Evolutionary conservation across 2,329 filamentous ascomycete genomes (phyloP).

Genomic region (Acarospora socialis): DNA sequence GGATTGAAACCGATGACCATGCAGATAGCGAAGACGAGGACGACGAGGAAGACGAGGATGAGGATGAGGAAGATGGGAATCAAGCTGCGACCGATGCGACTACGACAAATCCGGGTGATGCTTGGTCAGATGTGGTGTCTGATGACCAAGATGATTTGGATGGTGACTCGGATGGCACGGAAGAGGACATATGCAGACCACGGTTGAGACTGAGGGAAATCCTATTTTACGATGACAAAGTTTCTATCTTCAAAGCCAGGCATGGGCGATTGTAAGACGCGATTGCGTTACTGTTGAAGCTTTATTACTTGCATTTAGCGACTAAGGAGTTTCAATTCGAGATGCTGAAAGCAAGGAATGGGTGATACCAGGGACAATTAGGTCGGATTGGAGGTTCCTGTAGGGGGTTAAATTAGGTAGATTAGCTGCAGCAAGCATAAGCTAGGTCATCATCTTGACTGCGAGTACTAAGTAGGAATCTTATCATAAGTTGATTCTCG

Average conservation of each 20-base stretch:
- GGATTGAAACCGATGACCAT: constrained; percentile 12
- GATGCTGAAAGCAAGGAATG: too few species aligned
- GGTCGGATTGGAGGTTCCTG: too few species aligned
- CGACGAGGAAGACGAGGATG: constrained; percentile 32
- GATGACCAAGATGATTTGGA: constrained; percentile 37
- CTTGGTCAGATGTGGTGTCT: constrained; percentile 29
- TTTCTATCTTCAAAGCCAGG: constrained; percentile 64
- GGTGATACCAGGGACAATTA: too few species aligned
- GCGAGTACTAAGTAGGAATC: too few species aligned
- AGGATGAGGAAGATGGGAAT: constrained; percentile 22
- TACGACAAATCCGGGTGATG: constrained; percentile 23
- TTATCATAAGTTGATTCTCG: too few species aligned
- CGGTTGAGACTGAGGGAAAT: constrained; percentile 60
- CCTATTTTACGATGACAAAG: constrained; percentile 71
- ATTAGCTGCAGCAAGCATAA: too few species aligned
- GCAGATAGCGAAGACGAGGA: constrained; percentile 22
- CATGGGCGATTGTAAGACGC: constrained; percentile 39
- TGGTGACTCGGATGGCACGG: constrained; percentile 30
- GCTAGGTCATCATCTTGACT: too few species aligned
- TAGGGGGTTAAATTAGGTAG: too few species aligned
- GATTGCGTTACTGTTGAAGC: too few species aligned
- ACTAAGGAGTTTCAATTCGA: too few species aligned
- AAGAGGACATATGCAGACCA: constrained; percentile 23
- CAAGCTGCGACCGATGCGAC: constrained; percentile 19
- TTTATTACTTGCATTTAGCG: too few species aligned